These are phyloP conservation scores for Rhodosporidiobolus odoratus DNA, from an alignment of 768 basidiomycete genomes.

Conservation along the genomic window DNA sequence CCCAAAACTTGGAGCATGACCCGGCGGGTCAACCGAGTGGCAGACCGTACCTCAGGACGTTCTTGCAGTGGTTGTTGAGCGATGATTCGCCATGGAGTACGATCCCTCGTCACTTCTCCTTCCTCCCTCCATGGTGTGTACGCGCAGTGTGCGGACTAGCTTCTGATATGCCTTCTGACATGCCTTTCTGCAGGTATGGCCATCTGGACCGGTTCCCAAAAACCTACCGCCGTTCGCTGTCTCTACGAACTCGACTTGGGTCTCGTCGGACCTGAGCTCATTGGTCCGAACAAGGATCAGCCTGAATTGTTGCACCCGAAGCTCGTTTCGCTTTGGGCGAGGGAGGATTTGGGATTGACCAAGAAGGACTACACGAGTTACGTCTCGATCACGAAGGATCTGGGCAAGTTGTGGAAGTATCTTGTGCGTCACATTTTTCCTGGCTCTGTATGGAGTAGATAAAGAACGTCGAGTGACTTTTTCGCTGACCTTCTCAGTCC, in stretches of 20 bases:
- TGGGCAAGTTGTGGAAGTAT: constrained; percentile 15
- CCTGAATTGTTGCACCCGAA: constrained; percentile 32
- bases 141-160: too few relatives aligned
- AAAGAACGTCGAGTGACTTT: not conserved
- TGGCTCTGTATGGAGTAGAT: not conserved
- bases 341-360: constrained; percentile 27
- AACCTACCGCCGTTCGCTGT: constrained; percentile 21
- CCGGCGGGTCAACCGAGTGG: constrained; percentile 12
- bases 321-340: constrained; percentile 31
- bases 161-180: too few relatives aligned
- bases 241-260: constrained; percentile 31
- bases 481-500: not conserved
- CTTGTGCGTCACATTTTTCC: not conserved
- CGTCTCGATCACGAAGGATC: constrained; percentile 30
- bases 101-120: not conserved
- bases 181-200: constrained; percentile 14
- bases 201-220: constrained; percentile 32
- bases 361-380: constrained; percentile 19
- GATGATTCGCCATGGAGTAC: constrained; percentile 28
- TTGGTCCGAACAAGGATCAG: constrained; percentile 1
- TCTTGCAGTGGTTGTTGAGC: constrained; percentile 25
- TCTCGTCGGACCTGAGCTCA: constrained; percentile 23
- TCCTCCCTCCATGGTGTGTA: too few relatives aligned
- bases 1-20: constrained; percentile 32
- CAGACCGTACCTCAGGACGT: constrained; percentile 25